phyloP scores from a whole-genome alignment of 495 filamentous ascomycete genomes.

The Hyaloscypha variabilis region DNA sequence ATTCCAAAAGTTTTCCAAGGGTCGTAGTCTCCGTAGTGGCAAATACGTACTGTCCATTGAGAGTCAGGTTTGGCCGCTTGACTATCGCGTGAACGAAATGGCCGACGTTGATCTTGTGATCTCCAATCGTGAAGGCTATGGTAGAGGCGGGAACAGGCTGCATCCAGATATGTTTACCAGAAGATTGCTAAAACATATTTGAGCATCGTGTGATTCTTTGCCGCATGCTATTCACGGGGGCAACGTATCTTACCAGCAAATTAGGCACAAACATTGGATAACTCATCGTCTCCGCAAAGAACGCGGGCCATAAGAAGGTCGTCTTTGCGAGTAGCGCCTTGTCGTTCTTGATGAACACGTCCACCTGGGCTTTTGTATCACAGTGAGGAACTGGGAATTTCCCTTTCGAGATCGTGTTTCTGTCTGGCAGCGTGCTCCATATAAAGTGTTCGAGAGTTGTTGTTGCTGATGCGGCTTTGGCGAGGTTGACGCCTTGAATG shows the following conservation, averaged over 20 bases:
- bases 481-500: constrained; percentile 45
- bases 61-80: constrained; percentile 36
- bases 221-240: not conserved
- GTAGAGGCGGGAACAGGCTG: constrained; percentile 33
- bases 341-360: constrained; percentile 39
- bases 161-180: constrained; percentile 39
- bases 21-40: constrained; percentile 33
- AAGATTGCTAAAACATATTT: constrained; percentile 20
- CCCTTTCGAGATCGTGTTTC: constrained; percentile 31
- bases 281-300: constrained; percentile 35
- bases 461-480: constrained; percentile 41
- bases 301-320: constrained; percentile 43
- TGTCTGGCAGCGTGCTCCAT: constrained; percentile 47
- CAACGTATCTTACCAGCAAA: constrained; percentile 1
- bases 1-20: constrained; percentile 38
- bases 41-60: constrained; percentile 33
- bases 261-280: constrained; percentile 38
- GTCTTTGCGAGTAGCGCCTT: constrained; percentile 36
- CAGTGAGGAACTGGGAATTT: constrained; percentile 42
- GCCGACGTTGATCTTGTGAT: constrained; percentile 41
- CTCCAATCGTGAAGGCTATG: constrained; percentile 41
- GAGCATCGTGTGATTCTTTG: no score
- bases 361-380: constrained; percentile 40
- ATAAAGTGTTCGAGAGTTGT: constrained; percentile 48
- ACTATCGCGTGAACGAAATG: constrained; percentile 43